Base-by-base conservation (phyloP, 2,329 filamentous ascomycete species). In the Magnaporthales sp. region DNA sequence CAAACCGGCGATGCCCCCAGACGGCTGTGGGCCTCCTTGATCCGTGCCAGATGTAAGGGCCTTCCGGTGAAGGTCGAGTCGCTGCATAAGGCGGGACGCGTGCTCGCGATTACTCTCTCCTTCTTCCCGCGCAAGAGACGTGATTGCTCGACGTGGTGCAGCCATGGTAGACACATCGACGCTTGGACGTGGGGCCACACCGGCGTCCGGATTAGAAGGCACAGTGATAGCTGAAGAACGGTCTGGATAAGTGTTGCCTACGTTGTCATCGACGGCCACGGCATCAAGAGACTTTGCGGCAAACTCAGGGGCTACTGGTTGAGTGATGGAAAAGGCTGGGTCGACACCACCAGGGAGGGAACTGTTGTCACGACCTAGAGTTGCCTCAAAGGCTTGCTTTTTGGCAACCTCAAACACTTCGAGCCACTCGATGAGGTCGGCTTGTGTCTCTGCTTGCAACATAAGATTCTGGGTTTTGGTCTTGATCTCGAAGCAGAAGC, bases 401-500 rank as follows among this genome's bases (percentile, higher is more conserved):
- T 99, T 99, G 66, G 94, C 93, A 19, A 93, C 87, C 71, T 99
- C 94, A 72, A 99, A 97, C 0, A 94, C 89, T 70, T 91, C 88
- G 66, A 99, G 88, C 95, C 95, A 99, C 72, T 96, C 91, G 67
- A 91, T 93, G n/a, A 99, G 84, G 74, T 98, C 92, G 64, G 81
- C 82, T 75, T 99, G 95, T 0, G 92, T 97, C 75, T 99, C 95
- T 4, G 94, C 91, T 78, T 99, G 95, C 3, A 99, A 82, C 68
- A 97, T 81, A 69, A 97, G 88, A 64, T 89, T 95, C 69, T 91
- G 91, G 73, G 92, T 96, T 77, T 97, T 99, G 2, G 95, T 99
- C 81, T 98, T 99, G 73, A 99, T 91, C 77, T 99, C 95, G 73
- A 99, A 97, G 75, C 95, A 98, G 77, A 98, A 99, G 19, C 95